Base-by-base conservation (phyloP, 164 flowering plant species). In the Piper longum region DNA sequence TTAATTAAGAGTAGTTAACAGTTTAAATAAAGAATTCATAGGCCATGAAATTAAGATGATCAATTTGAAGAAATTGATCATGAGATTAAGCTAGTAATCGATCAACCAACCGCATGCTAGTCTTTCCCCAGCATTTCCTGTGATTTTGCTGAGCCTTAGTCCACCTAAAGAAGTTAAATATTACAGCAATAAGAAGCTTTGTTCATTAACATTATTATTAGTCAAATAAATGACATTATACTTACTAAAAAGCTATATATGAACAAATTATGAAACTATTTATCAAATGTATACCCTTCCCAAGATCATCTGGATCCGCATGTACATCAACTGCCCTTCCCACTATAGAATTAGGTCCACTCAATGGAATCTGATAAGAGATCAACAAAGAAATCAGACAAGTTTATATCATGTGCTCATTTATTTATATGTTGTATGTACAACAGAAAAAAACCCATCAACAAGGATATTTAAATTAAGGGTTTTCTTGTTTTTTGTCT, bases 271-370 rank as follows among this genome's bases (percentile, higher is more conserved):
- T 48, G 0, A 6, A 44, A 6, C 7, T 6, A 6, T 0, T 44
- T 44, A 44, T 6, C 48, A 44, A 44, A 48, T 48, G 14, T 14
- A 48, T 48, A 93, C 99, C 99, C 80, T 76, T 90, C 71, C 99
- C 97, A 70, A 93, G 92, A 74, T 93, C 99, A 85, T 93, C 99
- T 68, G 97, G 88, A 76, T 90, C 99, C 6, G 74, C 89, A 78
- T 93, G 99, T 58, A 93, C 97, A 75, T 90, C 99, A 66, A 93
- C 88, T 71, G 99, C 97, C 80, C 99, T 86, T 73, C 97, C 99
- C 66, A 93, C 62, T 64, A 93, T 82, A 59, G 99, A 90, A 56
- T 84, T 64, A 66, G 89, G 82, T 72, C 97, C 99, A 68, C 75
- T 57, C 26, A 93, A 89, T 64, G 97, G 96, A 72, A 93, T 87